Conservation (phyloP, 2,329 filamentous ascomycete genomes). For the Colletotrichum karsti region DNA sequence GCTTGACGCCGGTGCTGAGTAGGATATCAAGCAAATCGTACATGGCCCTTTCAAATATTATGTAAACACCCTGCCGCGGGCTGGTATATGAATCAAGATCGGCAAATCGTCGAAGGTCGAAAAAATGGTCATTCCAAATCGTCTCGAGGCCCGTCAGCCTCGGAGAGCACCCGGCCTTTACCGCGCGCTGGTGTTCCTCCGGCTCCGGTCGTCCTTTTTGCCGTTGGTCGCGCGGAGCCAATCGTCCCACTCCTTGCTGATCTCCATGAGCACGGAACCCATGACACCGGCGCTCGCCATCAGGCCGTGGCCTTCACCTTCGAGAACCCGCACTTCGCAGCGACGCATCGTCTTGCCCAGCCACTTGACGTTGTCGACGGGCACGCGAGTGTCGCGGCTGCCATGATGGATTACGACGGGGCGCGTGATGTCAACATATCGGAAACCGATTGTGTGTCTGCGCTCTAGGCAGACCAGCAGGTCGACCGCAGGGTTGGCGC, state of each 20-base stretch:
- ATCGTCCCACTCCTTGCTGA: slow-evolving; percentile 92
- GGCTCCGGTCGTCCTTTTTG: slow-evolving; percentile 26
- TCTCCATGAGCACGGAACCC: slow-evolving; percentile 93
- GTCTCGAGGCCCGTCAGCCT: background rate
- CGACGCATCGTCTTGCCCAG: slow-evolving; percentile 91
- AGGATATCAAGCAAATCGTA: slow-evolving; percentile 6
- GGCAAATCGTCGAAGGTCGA: background rate
- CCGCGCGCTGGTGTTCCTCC: slow-evolving; percentile 21
- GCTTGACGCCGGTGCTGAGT: slow-evolving; percentile 16
- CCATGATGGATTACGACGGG: slow-evolving; percentile 95
- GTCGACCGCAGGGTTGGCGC: slow-evolving; percentile 94
- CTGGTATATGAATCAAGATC: background rate
- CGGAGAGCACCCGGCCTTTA: background rate
- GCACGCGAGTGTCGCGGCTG: slow-evolving; percentile 87
- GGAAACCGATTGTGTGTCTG: slow-evolving; percentile 90
- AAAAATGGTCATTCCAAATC: background rate
- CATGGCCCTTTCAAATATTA: slow-evolving; percentile 2
- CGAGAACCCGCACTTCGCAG: slow-evolving; percentile 89
- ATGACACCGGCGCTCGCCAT: slow-evolving; percentile 96
- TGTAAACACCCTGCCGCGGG: background rate
- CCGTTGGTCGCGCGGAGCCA: slow-evolving; percentile 71
- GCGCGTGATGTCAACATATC: slow-evolving; percentile 94
- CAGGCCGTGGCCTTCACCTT: slow-evolving; percentile 91
- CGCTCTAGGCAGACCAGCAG: slow-evolving; percentile 92
- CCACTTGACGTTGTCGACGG: slow-evolving; percentile 95